phyloP scores from a whole-genome alignment of 2,329 filamentous ascomycete genomes.

The Colletotrichum incanum region DNA sequence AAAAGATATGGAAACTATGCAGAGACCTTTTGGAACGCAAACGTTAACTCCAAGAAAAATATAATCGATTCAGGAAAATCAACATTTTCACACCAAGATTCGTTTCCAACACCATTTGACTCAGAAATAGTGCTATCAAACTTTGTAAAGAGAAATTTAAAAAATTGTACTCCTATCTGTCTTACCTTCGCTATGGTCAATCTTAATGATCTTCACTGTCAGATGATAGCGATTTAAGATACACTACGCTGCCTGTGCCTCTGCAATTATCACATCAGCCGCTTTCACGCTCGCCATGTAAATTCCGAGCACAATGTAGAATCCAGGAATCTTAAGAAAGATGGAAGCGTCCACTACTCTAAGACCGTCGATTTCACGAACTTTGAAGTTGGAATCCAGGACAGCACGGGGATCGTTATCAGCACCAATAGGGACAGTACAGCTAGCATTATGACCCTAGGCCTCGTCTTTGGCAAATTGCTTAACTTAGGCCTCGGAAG shows the following conservation, averaged over 20 bases:
- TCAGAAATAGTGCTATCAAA: not conserved
- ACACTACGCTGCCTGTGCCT: slow-evolving; percentile 25
- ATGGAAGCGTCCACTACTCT: slow-evolving; percentile 75
- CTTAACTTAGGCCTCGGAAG: slow-evolving; percentile 60
- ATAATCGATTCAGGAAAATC: too few relatives aligned
- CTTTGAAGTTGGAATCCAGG: slow-evolving; percentile 70
- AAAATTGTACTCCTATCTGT: not conserved
- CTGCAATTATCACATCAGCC: slow-evolving; percentile 51
- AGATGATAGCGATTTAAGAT: not conserved
- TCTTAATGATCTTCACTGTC: too few relatives aligned
- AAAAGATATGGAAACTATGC: too few relatives aligned
- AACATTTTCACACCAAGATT: too few relatives aligned
- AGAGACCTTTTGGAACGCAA: too few relatives aligned
- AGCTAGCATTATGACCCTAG: slow-evolving; percentile 72
- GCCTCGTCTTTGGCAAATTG: slow-evolving; percentile 60
- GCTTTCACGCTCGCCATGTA: slow-evolving; percentile 75
- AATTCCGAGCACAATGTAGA: slow-evolving; percentile 63
- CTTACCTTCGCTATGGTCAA: not conserved
- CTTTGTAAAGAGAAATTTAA: too few relatives aligned
- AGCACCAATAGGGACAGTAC: slow-evolving; percentile 70
- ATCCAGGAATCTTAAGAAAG: slow-evolving; percentile 66
- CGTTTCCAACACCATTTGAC: not conserved
- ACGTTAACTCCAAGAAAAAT: too few relatives aligned
- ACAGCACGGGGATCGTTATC: slow-evolving; percentile 70
- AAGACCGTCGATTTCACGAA: slow-evolving; percentile 68